These are phyloP conservation scores for Diaporthe vaccinii DNA, from an alignment of 2,329 filamentous ascomycete species.

Conservation along the genomic window DNA sequence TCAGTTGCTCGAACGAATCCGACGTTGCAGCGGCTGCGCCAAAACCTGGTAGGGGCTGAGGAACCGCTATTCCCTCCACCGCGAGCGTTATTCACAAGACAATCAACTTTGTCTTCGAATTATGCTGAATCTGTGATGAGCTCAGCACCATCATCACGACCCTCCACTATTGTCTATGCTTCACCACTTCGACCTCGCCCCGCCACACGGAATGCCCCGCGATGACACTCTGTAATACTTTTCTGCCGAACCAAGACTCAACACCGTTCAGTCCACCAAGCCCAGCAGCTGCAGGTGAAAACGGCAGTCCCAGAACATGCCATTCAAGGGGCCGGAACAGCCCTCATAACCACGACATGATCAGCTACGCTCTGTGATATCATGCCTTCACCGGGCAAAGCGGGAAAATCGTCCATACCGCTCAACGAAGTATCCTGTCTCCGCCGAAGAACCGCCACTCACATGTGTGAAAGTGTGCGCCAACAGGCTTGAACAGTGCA, in stretches of 20 bases:
- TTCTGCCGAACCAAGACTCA: background rate
- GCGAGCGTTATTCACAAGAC: background rate
- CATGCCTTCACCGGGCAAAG: background rate
- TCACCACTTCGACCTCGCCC: slow-evolving; percentile 25
- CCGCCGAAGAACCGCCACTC: background rate
- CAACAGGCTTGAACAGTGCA: background rate
- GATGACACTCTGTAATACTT: background rate
- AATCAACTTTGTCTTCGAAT: background rate
- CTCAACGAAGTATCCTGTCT: background rate
- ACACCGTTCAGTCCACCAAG: background rate
- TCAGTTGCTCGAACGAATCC: background rate
- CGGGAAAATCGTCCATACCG: background rate
- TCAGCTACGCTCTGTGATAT: background rate
- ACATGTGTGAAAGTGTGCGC: background rate
- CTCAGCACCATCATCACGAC: slow-evolving; percentile 7
- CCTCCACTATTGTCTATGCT: slow-evolving; percentile 19
- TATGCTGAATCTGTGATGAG: slow-evolving; percentile 13
- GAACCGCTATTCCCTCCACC: background rate
- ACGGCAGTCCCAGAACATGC: background rate
- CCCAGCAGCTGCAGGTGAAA: too few species aligned
- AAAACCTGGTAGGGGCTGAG: background rate
- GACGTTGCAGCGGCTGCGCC: background rate
- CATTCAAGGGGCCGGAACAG: background rate
- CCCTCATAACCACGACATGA: background rate
- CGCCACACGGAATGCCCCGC: background rate